Evolutionary conservation across 108 stramenopile genomes (phyloP).

Genomic region (Nitzschia sp.): DNA sequence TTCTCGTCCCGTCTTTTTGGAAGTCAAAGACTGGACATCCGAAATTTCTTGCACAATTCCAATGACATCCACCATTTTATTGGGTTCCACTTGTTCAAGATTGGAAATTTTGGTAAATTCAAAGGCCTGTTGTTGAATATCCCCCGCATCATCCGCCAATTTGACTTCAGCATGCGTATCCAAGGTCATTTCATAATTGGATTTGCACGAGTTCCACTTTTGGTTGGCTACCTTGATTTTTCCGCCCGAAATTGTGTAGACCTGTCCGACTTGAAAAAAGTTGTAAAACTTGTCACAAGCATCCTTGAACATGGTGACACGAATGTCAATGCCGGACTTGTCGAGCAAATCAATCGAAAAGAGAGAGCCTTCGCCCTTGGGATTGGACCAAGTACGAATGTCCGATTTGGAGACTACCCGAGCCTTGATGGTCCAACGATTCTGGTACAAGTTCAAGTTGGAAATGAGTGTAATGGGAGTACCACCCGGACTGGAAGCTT

Average conservation of each 20-base stretch:
- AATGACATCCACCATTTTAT: slow-evolving; percentile 77
- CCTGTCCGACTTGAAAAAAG: slow-evolving; percentile 81
- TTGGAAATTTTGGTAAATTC: slow-evolving; percentile 79
- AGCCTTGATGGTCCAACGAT: slow-evolving; percentile 90
- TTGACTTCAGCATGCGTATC: slow-evolving; percentile 88
- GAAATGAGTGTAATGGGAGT: slow-evolving; percentile 81
- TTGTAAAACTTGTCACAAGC: slow-evolving; percentile 90
- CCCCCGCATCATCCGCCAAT: slow-evolving; percentile 61
- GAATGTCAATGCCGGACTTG: slow-evolving; percentile 83
- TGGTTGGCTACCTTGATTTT: slow-evolving; percentile 93
- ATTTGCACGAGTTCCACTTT: slow-evolving; percentile 92
- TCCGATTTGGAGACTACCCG: slow-evolving; percentile 89
- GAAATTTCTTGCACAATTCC: slow-evolving; percentile 82
- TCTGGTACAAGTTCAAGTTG: slow-evolving; percentile 94
- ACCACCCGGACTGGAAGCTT: slow-evolving; percentile 24
- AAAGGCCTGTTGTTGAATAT: slow-evolving; percentile 69
- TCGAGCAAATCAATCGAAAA: slow-evolving; percentile 91
- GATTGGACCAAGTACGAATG: slow-evolving; percentile 91
- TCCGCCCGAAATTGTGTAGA: slow-evolving; percentile 93
- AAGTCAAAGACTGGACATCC: slow-evolving; percentile 61
- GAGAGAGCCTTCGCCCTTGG: slow-evolving; percentile 90
- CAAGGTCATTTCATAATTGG: slow-evolving; percentile 93
- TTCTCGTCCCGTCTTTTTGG: slow-evolving; percentile 86
- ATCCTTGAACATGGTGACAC: slow-evolving; percentile 96
- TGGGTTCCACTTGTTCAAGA: slow-evolving; percentile 64